Base-by-base conservation (phyloP, 495 filamentous ascomycete genomes). In the Lineolata rhizophorae region DNA sequence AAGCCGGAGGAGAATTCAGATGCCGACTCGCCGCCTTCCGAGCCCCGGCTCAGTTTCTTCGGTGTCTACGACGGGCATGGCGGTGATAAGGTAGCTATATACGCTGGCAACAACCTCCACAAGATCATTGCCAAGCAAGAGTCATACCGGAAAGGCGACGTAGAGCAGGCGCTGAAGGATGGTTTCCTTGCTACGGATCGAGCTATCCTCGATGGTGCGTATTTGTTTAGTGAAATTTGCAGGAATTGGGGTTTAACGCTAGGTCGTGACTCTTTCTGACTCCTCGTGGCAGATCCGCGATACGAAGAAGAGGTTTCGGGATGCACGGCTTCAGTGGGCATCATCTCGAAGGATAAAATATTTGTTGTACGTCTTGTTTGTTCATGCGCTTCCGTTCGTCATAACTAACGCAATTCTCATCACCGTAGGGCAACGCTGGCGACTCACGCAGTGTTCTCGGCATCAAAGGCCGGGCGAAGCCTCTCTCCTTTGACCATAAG, bases 21-120 rank as follows among this genome's bases (percentile, higher is more conserved):
- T n/a, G n/a, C n/a, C n/a, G n/a, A n/a, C n/a, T n/a, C n/a, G n/a
- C n/a, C n/a, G n/a, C 38, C 42, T 30, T 51, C 62, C 30, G 76
- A 78, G 35, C 53, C 70, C 47, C 72, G 75, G 44, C 58, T 95
- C 40, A 84, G 81, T 41, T 95, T 92, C 61, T 97, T 97, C 44
- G 87, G 87, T 45, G 87, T 97, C 36, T 97, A 90, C 44, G 87
- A 97, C 52, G 87, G 87, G 36, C 87, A 97, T 52, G 85, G 87
- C 42, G 87, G 87, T 46, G 84, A 93, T 51, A 90, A 87, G 51
- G 90, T 97, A 11, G 87, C 87, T 32, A 53, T 82, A 20, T 97
- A 90, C 49, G 75, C 84, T 4, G 87, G 87, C 43, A 78, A 90
- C 42, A 70, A 93, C 45, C 71, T 97, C 47, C 76, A 93, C 60